These are phyloP conservation scores for Thozetella sp. DNA, from an alignment of 495 filamentous ascomycete species.

Conservation along the genomic window DNA sequence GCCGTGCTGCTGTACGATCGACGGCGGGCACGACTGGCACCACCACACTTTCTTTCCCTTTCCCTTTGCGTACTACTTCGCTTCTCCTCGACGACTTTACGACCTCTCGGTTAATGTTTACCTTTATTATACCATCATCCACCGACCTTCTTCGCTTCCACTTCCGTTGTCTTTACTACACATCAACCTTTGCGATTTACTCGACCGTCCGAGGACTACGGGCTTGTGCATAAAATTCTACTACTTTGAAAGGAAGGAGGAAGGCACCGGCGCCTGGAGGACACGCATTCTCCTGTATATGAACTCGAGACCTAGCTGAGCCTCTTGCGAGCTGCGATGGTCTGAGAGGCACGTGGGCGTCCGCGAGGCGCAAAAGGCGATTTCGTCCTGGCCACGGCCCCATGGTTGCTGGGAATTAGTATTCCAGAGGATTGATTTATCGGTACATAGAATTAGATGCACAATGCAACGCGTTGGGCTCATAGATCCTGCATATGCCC, in stretches of 20 bases:
- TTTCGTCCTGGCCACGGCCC: too few species aligned
- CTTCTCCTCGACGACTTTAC: conserved; percentile 1
- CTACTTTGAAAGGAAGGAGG: neutral
- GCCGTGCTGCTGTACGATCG: neutral
- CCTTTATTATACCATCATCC: conserved; percentile 2
- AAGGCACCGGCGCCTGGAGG: neutral
- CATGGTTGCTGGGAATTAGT: too few species aligned
- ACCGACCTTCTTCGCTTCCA: neutral
- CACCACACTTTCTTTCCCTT: conserved; percentile 1
- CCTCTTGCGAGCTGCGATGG: too few species aligned
- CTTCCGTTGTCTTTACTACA: neutral
- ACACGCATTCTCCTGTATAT: neutral
- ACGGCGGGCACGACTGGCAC: neutral
- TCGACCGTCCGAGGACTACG: too few species aligned
- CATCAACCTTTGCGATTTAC: neutral
- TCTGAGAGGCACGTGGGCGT: too few species aligned
- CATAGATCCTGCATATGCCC: neutral
- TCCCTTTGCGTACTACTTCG: neutral
- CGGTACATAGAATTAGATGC: neutral
- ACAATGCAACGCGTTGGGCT: neutral
- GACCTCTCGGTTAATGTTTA: conserved; percentile 3
- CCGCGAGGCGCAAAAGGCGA: too few species aligned
- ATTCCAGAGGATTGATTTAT: neutral
- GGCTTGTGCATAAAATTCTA: too few species aligned
- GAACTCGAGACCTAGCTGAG: too few species aligned